Evolutionary conservation across 2,329 filamentous ascomycete species (phyloP).

Genomic region (Paecilomyces fulvus): DNA sequence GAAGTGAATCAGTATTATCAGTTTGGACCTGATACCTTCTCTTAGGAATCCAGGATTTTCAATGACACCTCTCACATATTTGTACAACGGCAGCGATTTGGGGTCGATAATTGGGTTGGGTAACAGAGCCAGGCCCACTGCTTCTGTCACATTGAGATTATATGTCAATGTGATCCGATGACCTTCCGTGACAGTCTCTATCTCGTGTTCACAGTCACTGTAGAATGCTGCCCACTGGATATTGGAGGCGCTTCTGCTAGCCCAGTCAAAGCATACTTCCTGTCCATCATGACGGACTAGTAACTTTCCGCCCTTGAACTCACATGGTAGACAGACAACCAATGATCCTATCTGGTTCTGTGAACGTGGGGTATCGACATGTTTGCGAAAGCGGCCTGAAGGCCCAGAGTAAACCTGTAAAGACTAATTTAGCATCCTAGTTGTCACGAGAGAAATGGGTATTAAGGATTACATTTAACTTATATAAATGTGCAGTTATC

Average conservation of each 20-base stretch:
- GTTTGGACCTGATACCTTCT: conserved; percentile 17
- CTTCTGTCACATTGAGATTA: conserved; percentile 43
- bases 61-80: conserved; percentile 1
- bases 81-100: conserved; percentile 28
- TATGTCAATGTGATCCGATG: conserved; percentile 53
- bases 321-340: conserved; percentile 42
- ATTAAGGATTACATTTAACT: conserved; percentile 41
- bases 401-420: conserved; percentile 44
- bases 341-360: conserved; percentile 45
- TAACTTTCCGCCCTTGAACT: conserved; percentile 24
- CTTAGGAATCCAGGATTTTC: conserved; percentile 25
- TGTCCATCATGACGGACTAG: conserved; percentile 24
- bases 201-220: conserved; percentile 30
- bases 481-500: conserved; percentile 48
- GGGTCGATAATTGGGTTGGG: conserved; percentile 20
- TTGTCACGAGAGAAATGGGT: background rate
- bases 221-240: conserved; percentile 33
- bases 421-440: background rate
- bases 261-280: conserved; percentile 21
- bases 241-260: conserved; percentile 6
- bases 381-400: conserved; percentile 42
- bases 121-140: conserved; percentile 17
- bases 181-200: conserved; percentile 40
- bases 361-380: conserved; percentile 48
- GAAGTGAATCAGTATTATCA: background rate